Evolutionary conservation across 2,329 filamentous ascomycete species (phyloP), one percentile per base, ranked within the genome.

Genomic region (Lecanicillium sp.): DNA sequence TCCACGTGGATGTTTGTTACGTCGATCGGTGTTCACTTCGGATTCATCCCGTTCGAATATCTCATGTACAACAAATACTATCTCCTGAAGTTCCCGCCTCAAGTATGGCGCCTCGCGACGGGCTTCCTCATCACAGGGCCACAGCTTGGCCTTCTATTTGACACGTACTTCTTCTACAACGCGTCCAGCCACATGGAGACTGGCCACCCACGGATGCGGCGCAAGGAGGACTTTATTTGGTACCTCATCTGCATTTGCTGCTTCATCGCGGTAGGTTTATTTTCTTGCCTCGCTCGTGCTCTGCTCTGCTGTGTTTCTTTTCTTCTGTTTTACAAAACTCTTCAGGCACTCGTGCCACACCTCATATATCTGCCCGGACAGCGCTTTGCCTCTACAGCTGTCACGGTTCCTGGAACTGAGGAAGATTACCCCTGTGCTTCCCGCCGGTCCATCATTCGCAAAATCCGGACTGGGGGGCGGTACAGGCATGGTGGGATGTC

Each of bases 371-470:
- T 88, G 84, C 84, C 84, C 84, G 84, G 78, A 80, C 84, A 86
- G 84, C 74, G 74, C 62, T 61, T 54, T 67, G 69, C 77, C 69
- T 66, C 67, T 61, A 77, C 84, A 80, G 74, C 83, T 87, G 83
- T 84, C 77, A 74, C 84, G 84, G 84, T 88, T 88, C 84, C 84
- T 88, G 83, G 73, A 86, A 82, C 69, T 74, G 84, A 88, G 84
- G 84, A 76, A 88, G 83, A 88, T 79, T 73, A 79, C 81, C 84
- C 83, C 78, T 80, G 73, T 77, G 77, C 73, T 74, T 75, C 64
- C 58, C 61, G 58, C 65, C 69, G 71, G 69, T 72, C 76, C 75
- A 71, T 81, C 75, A 83, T 86, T 84, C 82, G 81, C 81, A 82
- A 72, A 75, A 69, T 69, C 64, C 71, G 77, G 79, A 72, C 62